These are phyloP conservation scores for Aspergillus coremiiformis DNA, from an alignment of 495 filamentous ascomycete genomes.

Conservation along the genomic window DNA sequence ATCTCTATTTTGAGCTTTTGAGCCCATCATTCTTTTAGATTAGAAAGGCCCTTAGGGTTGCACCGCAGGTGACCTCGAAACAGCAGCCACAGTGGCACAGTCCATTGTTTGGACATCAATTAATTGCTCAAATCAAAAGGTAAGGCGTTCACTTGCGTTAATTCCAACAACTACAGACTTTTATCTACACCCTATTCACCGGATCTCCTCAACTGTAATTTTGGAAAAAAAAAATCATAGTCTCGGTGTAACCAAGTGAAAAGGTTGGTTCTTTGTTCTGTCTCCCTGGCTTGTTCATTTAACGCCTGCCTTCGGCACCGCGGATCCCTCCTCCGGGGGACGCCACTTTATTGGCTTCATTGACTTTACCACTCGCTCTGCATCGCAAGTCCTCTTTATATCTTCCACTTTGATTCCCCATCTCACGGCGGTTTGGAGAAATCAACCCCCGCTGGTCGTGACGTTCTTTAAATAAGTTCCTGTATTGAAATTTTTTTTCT, in stretches of 20 bases:
- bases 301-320: neutral
- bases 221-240: neutral
- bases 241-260: neutral
- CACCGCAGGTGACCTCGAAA: neutral
- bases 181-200: neutral
- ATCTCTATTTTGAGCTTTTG: neutral
- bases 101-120: neutral
- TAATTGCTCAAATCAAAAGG: neutral
- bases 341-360: constrained; percentile 3
- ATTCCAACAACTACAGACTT: neutral
- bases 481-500: neutral
- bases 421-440: neutral
- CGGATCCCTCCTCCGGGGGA: neutral
- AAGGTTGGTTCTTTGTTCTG: neutral
- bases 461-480: neutral
- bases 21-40: neutral
- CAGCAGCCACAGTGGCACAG: neutral
- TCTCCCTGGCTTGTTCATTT: neutral
- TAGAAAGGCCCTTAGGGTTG: neutral
- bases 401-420: neutral
- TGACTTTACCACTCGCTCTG: neutral
- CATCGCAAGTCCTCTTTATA: neutral
- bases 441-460: neutral
- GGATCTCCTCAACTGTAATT: neutral
- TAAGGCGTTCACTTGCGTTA: neutral